Conservation (phyloP, 2,329 filamentous ascomycete species). For the Fusarium newnesense region DNA sequence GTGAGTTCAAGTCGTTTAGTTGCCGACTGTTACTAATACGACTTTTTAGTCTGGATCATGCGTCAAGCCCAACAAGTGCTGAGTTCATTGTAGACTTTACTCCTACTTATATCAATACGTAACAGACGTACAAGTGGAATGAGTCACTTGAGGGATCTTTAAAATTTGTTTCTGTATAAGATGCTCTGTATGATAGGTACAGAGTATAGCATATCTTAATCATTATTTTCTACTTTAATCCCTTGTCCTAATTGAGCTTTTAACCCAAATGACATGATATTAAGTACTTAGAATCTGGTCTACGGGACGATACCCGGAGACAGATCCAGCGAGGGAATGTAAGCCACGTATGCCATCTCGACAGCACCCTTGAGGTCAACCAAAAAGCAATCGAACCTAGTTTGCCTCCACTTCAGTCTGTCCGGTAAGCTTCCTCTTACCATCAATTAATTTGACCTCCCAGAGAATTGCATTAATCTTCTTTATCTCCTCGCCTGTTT, state of each 20-base stretch:
- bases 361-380: rapidly evolving
- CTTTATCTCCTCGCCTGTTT: background rate
- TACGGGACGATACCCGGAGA: rapidly evolving
- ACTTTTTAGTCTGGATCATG: background rate
- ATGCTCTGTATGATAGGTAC: background rate
- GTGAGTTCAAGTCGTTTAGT: rapidly evolving
- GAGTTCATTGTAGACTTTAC: rapidly evolving
- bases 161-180: background rate
- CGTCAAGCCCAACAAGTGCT: background rate
- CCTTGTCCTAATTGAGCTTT: rapidly evolving
- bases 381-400: rapidly evolving
- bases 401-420: background rate
- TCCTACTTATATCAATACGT: rapidly evolving
- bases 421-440: background rate
- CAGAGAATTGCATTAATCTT: background rate
- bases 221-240: rapidly evolving
- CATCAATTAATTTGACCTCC: background rate
- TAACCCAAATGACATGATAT: background rate
- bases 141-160: rapidly evolving
- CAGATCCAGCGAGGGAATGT: background rate
- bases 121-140: rapidly evolving
- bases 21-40: rapidly evolving
- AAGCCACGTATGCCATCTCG: rapidly evolving
- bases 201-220: too few relatives aligned
- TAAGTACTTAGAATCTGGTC: background rate